Conservation (phyloP, 192 early-diverging fungal genomes). For the Mortierella claussenii region DNA sequence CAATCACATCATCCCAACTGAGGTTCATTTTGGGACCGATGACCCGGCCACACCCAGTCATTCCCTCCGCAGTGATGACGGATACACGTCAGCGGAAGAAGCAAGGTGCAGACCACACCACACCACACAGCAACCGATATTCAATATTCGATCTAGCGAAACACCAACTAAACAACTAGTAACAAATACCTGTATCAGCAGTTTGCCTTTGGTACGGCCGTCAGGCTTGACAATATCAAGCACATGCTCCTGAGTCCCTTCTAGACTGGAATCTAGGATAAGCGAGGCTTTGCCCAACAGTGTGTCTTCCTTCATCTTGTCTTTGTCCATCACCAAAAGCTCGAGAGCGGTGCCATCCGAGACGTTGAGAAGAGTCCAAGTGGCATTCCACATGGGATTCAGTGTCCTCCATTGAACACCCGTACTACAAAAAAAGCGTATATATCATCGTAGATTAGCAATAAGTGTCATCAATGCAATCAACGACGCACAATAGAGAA, state of each 20-base stretch:
- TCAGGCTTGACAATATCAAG: slow-evolving; percentile 31
- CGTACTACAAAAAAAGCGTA: slow-evolving; percentile 15
- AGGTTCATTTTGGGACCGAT: too few species aligned
- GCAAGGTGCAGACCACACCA: too few species aligned
- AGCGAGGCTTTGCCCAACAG: slow-evolving; percentile 21
- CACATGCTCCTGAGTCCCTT: slow-evolving; percentile 25
- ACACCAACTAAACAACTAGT: background rate
- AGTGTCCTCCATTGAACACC: slow-evolving; percentile 44
- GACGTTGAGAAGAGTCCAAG: slow-evolving; percentile 31
- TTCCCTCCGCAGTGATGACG: too few species aligned
- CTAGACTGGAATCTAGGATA: slow-evolving; percentile 7
- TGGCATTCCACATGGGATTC: slow-evolving; percentile 42
- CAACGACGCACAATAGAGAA: too few species aligned
- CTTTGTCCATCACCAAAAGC: slow-evolving; percentile 35
- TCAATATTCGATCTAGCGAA: too few species aligned
- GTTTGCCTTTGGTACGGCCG: slow-evolving; percentile 10
- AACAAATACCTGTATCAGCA: slow-evolving; percentile 22
- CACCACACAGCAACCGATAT: too few species aligned
- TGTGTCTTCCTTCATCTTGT: slow-evolving; percentile 49
- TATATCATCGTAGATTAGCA: too few species aligned
- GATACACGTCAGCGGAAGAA: too few species aligned
- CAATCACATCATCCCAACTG: background rate
- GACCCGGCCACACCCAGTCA: too few species aligned
- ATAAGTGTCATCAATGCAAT: too few species aligned
- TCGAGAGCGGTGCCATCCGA: slow-evolving; percentile 20